Evolutionary conservation across 2,329 filamentous ascomycete species (phyloP).

Genomic region (Teratosphaeria destructans): DNA sequence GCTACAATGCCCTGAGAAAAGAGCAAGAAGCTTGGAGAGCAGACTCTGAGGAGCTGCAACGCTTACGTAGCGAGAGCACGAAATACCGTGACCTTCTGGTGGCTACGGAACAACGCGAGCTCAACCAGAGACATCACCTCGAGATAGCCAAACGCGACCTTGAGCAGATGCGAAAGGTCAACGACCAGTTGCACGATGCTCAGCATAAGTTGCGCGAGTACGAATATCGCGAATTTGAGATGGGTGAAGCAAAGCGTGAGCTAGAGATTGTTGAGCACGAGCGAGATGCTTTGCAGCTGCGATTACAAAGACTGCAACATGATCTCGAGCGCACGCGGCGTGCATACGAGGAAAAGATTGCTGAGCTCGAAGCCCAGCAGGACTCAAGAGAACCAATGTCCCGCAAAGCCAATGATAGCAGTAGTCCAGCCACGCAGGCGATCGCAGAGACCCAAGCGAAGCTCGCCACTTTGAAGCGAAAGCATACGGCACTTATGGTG

Average conservation of each 20-base stretch:
- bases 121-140: slow-evolving; percentile 53
- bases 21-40: slow-evolving; percentile 25
- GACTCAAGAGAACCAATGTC: background rate
- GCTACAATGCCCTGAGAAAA: slow-evolving; percentile 22
- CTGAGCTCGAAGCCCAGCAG: slow-evolving; percentile 32
- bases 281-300: slow-evolving; percentile 48
- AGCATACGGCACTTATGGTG: slow-evolving; percentile 40
- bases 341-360: slow-evolving; percentile 39
- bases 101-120: slow-evolving; percentile 57
- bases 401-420: background rate
- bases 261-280: slow-evolving; percentile 50
- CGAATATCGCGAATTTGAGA: slow-evolving; percentile 53
- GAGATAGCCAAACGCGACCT: slow-evolving; percentile 52
- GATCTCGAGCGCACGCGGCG: slow-evolving; percentile 39
- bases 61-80: slow-evolving; percentile 44
- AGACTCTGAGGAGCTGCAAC: slow-evolving; percentile 55
- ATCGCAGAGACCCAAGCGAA: slow-evolving; percentile 38
- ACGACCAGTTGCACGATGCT: slow-evolving; percentile 49
- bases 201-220: slow-evolving; percentile 52
- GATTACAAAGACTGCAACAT: slow-evolving; percentile 43
- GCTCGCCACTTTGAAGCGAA: slow-evolving; percentile 41
- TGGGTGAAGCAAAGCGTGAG: slow-evolving; percentile 46
- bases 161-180: slow-evolving; percentile 50
- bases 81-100: slow-evolving; percentile 54
- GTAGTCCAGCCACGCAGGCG: slow-evolving; percentile 21